Evolutionary conservation across 1,284 basidiomycete species (phyloP), one percentile per base, ranked within the genome.

Genomic region (Marasmius sp.): DNA sequence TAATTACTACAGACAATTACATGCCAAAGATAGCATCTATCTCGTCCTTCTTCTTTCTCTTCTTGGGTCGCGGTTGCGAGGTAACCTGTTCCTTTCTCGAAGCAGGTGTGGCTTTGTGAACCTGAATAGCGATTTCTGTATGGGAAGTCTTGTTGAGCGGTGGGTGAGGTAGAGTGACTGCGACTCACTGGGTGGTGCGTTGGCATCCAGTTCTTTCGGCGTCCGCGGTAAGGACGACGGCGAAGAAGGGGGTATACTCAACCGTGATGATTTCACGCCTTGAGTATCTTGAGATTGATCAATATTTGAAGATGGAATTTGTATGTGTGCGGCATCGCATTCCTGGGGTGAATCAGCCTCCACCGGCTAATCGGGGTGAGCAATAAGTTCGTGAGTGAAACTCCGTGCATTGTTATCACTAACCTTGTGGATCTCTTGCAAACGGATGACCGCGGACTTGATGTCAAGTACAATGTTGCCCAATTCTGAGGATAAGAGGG

Each of bases 1-100:
- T n/a, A 27, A 5, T 27, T 27, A 5, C 27, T 27, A 27, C 27
- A 27, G 27, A 27, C 27, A 27, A 27, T 27, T 54, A 54, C 34
- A 54, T 3, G 16, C 81, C 84, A 70, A 91, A 91, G 36, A 91
- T 89, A 27, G 83, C 83, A 66, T 91, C 88, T 43, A 90, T 89
- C 69, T 86, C 88, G 65, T 89, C 81, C 36, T 67, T 68, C 61
- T 71, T 80, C 63, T 71, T 72, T 66, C 75, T 76, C 71, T 79
- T 75, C 45, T 61, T 59, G 11, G 36, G 53, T n/a, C 20, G 54
- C 45, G 20, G 27, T 38, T 47, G 9, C 43, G 12, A 27, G 36
- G 12, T 16, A n/a, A n/a, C n/a, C 14, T 27, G 48, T 61, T 54
- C 16, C 49, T 16, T 27, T 37, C 49, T 65, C 37, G 37, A 75